Evolutionary conservation across 495 filamentous ascomycete species (phyloP), one percentile per base, ranked within the genome.

Genomic region (Ramalina intermedia): DNA sequence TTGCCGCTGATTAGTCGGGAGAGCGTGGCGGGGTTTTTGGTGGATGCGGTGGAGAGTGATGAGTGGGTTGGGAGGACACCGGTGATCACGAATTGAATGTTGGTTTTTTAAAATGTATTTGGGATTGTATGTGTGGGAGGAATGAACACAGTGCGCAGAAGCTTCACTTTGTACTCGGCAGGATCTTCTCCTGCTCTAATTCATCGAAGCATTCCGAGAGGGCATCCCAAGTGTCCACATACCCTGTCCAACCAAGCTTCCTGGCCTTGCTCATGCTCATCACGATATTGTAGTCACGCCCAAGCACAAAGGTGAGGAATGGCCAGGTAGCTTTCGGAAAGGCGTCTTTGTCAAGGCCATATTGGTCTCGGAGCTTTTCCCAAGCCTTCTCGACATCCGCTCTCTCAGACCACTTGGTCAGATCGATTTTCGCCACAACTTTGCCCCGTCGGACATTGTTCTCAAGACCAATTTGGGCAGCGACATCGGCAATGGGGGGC

Each of bases 231-330:
- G 71, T 71, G 59, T 76, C 75, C 5, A 50, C 17, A 53, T 61
- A 66, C 16, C 59, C 64, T 4, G 58, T 60, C 61, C 59, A 65
- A 5, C 64, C 64, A 20, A 61, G 42, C 60, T 67, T 70, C 52
- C 74, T 66, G 12, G 76, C 75, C 58, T 79, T 80, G 48, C 69
- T 74, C 73, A 80, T 77, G 48, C 63, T 73, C 24, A 66, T 54
- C 18, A 79, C 65, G 37, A 72, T 53, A 14, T 54, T 51, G 48
- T 54, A 79, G 38, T 69, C 64, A 43, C 75, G 57, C 2, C 73
- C 74, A 23, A 80, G 55, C 6, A 71, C 59, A 46, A 75, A 75
- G 2, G 61, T 67, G 41, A 70, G 42, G 24, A 78, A 78, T 1
- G 49, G 61, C 75, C 75, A 79, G 0, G 74, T 77, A n/a, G 70